Evolutionary conservation across 2,329 filamentous ascomycete genomes (phyloP).

Genomic region (Ilyonectria sp.): DNA sequence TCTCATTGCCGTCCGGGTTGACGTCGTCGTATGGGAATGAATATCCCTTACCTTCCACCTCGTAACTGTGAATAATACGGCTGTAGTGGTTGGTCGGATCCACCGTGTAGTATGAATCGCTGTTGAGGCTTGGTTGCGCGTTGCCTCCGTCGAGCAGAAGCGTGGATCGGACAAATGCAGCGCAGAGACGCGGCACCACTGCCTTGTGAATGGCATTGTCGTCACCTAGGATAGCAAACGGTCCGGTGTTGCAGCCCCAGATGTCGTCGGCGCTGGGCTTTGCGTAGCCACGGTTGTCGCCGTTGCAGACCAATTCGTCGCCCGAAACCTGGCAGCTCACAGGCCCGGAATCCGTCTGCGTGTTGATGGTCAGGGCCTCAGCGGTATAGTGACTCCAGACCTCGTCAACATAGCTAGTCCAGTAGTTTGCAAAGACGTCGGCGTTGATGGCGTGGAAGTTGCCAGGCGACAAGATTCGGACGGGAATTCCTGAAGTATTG

Average conservation of each 20-base stretch:
- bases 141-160: conserved; percentile 63
- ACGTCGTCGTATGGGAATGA: conserved; percentile 80
- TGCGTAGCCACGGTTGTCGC: conserved; percentile 59
- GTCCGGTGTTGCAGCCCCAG: conserved; percentile 66
- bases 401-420: conserved; percentile 60
- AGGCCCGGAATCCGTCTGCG: conserved; percentile 56
- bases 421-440: conserved; percentile 59
- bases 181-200: conserved; percentile 64
- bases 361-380: conserved; percentile 59
- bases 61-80: conserved; percentile 72
- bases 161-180: conserved; percentile 65
- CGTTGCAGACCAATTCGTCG: conserved; percentile 56
- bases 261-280: conserved; percentile 63
- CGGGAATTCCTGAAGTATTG: conserved; percentile 51
- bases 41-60: conserved; percentile 74
- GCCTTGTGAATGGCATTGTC: conserved; percentile 60
- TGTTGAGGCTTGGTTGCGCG: conserved; percentile 58
- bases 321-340: conserved; percentile 58
- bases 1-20: conserved; percentile 67
- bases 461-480: conserved; percentile 63
- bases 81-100: conserved; percentile 70
- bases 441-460: conserved; percentile 56
- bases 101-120: conserved; percentile 61
- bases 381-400: conserved; percentile 62
- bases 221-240: conserved; percentile 56